These are phyloP conservation scores for Cladosporium cucumerinum DNA, from an alignment of 2,329 filamentous ascomycete species.

Conservation along the genomic window DNA sequence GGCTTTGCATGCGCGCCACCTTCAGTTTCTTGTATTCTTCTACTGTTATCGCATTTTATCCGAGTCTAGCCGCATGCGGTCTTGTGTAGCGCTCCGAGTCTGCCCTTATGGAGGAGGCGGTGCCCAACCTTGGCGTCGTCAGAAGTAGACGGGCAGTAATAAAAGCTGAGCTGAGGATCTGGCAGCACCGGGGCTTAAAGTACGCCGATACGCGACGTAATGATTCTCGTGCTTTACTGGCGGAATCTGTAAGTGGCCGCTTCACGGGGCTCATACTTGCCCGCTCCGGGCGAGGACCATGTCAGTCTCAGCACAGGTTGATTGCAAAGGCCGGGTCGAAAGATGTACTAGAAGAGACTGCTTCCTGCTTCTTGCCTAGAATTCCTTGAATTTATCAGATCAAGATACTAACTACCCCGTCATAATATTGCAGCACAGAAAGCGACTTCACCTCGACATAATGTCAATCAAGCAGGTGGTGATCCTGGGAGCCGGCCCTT, in stretches of 20 bases:
- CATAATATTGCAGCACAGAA: background rate
- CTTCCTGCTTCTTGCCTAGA: background rate
- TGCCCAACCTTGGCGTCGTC: background rate
- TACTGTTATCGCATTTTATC: too few species aligned
- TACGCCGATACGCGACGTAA: background rate
- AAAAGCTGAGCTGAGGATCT: too few species aligned
- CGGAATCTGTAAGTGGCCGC: background rate
- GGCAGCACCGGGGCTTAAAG: background rate
- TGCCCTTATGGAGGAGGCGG: background rate
- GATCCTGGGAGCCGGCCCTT: constrained; percentile 30
- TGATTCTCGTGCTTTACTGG: background rate
- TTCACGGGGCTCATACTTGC: background rate
- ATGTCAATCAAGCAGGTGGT: constrained; percentile 18
- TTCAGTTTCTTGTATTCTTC: too few species aligned
- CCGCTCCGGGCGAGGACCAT: background rate
- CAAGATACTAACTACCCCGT: background rate
- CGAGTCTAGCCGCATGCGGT: background rate
- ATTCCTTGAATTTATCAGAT: background rate
- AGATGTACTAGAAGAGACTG: background rate
- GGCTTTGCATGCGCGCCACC: too few species aligned
- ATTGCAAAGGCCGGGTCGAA: background rate
- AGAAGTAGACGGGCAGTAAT: background rate
- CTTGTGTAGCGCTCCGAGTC: background rate
- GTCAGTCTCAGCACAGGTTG: background rate
- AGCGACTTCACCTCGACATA: background rate